These are phyloP conservation scores for Globisporangium polare DNA, from an alignment of 352 stramenopile species.

Conservation along the genomic window DNA sequence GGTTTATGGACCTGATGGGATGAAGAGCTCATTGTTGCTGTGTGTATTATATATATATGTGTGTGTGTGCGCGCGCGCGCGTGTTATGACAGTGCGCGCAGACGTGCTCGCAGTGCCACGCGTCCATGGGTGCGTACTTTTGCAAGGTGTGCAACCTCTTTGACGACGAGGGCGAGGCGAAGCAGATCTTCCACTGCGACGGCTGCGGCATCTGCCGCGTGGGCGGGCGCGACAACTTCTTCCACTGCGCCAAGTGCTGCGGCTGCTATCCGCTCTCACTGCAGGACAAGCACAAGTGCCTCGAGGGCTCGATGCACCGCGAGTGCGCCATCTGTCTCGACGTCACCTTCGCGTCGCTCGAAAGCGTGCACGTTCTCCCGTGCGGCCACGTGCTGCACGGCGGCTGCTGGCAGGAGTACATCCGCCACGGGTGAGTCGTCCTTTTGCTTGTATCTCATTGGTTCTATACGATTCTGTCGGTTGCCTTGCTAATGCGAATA, in stretches of 20 bases:
- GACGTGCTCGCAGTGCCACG: conserved; percentile 40
- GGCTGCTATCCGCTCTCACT: conserved; percentile 75
- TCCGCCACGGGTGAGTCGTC: conserved; percentile 46
- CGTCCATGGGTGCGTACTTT: conserved; percentile 59
- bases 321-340: conserved; percentile 82
- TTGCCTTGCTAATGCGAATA: conserved; percentile 5
- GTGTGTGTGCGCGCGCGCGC: no score
- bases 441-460: not conserved
- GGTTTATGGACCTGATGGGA: no score
- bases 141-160: conserved; percentile 73
- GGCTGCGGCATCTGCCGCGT: conserved; percentile 77
- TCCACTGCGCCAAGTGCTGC: conserved; percentile 74
- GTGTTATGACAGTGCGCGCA: conserved; percentile 36
- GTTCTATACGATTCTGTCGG: no score
- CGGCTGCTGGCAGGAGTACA: conserved; percentile 60
- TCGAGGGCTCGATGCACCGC: conserved; percentile 76
- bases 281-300: conserved; percentile 70
- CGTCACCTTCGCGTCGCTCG: conserved; percentile 72
- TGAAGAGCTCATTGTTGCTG: not conserved
- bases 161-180: conserved; percentile 51
- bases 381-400: conserved; percentile 77
- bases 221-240: conserved; percentile 73
- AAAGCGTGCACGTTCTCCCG: conserved; percentile 62
- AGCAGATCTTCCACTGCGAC: conserved; percentile 73
- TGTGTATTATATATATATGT: not conserved